Evolutionary conservation across 768 basidiomycete species (phyloP), one percentile per base, ranked within the genome.

Genomic region (Suillus clintonianus): DNA sequence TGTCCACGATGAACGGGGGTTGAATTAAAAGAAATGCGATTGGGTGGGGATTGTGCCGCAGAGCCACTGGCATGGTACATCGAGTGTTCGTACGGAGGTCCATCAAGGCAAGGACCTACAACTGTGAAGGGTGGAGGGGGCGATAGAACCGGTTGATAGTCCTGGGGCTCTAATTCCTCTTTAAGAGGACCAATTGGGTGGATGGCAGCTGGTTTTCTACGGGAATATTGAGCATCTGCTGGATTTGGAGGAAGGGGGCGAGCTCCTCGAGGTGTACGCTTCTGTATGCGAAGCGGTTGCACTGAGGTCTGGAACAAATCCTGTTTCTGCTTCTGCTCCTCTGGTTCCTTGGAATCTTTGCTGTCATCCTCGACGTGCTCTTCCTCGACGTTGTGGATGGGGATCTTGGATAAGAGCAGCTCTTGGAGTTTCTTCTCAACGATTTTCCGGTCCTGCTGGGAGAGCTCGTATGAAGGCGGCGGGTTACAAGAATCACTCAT

Each of bases 391-490:
- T 50, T 61, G n/a, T 37, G 61, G 30, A 68, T 60, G 24, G 66
- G 65, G 36, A 56, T 14, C 22, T 70, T 71, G 24, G 67, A 58
- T 14, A 60, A 32, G 39, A 65, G 63, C 39, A 63, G 63, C 6
- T 39, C 54, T 41, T 69, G 71, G 2, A 59, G 24, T 13, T 57
- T 30, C 24, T 65, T 54, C 55, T 75, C 74, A 2, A 79, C 70
- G 47, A 83, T 75, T 74, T 88, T 89, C 55, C 77, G 82, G 71
- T 89, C 76, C 47, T 76, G 70, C 24, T 78, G 69, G 11, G 78
- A 76, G 60, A 70, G 64, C 57, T 82, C 75, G 71, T 83, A 83
- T 1, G 82, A 73, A 1, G 82, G 81, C 1, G 82, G 76, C 1
- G 76, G 79, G 4, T 70, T 57, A 54, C 69, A 73, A 24, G 32